These are phyloP conservation scores for Coemansia sp. DNA, from an alignment of 192 early-diverging fungal species.

Conservation along the genomic window DNA sequence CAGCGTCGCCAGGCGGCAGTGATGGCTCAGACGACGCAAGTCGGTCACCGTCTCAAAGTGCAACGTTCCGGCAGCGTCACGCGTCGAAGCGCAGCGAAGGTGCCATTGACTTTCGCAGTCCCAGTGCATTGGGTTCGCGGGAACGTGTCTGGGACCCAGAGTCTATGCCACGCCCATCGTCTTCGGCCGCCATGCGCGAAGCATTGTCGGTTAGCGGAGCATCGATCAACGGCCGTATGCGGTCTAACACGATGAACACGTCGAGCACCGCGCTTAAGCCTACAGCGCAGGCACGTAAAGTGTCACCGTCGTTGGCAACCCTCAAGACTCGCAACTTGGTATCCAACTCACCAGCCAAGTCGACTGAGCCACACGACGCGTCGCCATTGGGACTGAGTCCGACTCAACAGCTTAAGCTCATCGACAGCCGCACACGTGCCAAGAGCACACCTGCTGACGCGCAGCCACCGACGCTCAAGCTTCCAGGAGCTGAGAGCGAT, in stretches of 20 bases:
- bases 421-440: constrained; percentile 27
- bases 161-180: constrained; percentile 9
- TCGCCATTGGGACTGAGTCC: constrained; percentile 7
- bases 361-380: not conserved
- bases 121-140: constrained; percentile 21
- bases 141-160: constrained; percentile 17
- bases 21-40: constrained; percentile 17
- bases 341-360: constrained; percentile 39
- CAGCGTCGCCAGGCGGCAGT: constrained; percentile 24
- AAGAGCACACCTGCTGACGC: constrained; percentile 48
- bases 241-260: constrained; percentile 26
- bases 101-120: constrained; percentile 32
- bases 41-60: not conserved
- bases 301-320: constrained; percentile 42
- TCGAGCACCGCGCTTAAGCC: not conserved
- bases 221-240: constrained; percentile 43
- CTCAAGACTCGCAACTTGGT: constrained; percentile 47
- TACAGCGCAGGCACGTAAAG: constrained; percentile 30
- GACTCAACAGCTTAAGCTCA: constrained; percentile 9
- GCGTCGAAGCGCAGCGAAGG: constrained; percentile 46
- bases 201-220: constrained; percentile 27
- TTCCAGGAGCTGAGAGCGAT: not conserved
- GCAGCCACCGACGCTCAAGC: constrained; percentile 19
- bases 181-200: constrained; percentile 30
- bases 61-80: constrained; percentile 16